Percentiles rank a stretch among this genome's conserved stretches.
phyloP scores from a whole-genome alignment of 176 grass and related monocot genomes.

The Ensete ventricosum region DNA sequence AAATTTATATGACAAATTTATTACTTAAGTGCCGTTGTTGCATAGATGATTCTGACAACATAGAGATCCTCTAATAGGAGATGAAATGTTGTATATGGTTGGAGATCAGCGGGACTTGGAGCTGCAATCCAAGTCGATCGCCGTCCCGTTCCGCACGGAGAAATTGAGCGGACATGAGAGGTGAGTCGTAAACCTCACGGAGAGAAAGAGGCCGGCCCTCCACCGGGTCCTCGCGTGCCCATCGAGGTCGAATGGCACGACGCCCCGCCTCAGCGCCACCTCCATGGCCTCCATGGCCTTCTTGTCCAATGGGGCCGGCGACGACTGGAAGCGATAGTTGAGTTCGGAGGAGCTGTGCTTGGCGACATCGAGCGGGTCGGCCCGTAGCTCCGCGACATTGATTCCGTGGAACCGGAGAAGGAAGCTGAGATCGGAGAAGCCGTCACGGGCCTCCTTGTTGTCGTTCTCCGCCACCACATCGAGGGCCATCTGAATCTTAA shows the following conservation, averaged over 20 bases:
- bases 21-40: no score
- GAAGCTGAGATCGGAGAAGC: conserved; percentile 39
- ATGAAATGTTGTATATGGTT: no score
- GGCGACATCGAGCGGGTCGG: conserved; percentile 30
- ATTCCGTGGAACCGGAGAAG: conserved; percentile 28
- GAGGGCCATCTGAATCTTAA: conserved; percentile 33
- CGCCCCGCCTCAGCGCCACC: conserved; percentile 25
- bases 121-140: conserved; percentile 28
- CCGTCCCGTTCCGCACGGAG: conserved; percentile 38
- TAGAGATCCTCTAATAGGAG: no score
- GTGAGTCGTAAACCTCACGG: conserved; percentile 25
- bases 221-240: conserved; percentile 40
- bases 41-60: no score
- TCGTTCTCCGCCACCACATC: conserved; percentile 36
- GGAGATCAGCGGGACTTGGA: conserved; percentile 26
- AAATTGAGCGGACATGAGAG: conserved; percentile 43
- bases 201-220: conserved; percentile 28
- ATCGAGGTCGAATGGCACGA: conserved; percentile 41
- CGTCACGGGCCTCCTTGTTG: conserved; percentile 22
- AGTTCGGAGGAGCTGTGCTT: conserved; percentile 25
- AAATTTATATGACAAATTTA: no score
- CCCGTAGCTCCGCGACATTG: conserved; percentile 37
- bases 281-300: conserved; percentile 33
- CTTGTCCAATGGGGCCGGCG: conserved; percentile 29
- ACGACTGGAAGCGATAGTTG: conserved; percentile 37